These are phyloP conservation scores for Paramecium sexaurelia DNA, from an alignment of 73 alveolate genomes.

Conservation along the genomic window DNA sequence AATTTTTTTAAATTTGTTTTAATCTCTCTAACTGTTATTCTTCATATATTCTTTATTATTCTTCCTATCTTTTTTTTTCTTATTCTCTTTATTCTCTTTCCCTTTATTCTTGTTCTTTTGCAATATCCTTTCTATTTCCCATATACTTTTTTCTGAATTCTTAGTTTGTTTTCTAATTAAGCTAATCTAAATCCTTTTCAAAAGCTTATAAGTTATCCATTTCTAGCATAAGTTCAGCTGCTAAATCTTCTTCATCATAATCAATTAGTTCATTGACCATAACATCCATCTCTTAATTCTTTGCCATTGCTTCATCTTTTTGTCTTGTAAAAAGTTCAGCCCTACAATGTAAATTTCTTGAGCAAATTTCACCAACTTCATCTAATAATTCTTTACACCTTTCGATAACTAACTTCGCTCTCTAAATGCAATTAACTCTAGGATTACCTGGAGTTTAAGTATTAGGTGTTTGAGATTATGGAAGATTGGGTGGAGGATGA, in stretches of 20 bases:
- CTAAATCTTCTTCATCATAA: constrained; percentile 4
- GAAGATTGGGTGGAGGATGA: neutral
- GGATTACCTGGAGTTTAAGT: neutral
- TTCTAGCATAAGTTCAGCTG: neutral
- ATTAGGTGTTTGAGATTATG: neutral
- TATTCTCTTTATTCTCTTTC: neutral
- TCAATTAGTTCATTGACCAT: constrained; percentile 19
- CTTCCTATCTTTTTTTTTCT: neutral
- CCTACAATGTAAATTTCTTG: neutral
- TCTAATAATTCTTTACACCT: neutral
- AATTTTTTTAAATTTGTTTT: neutral
- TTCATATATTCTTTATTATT: neutral
- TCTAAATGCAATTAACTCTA: neutral
- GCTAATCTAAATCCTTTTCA: neutral
- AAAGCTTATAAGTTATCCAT: neutral
- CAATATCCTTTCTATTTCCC: no score
- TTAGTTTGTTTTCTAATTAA: neutral
- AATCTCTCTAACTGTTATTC: neutral
- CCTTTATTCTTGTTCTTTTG: neutral
- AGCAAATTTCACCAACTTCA: neutral
- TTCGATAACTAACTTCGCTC: neutral
- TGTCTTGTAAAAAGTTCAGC: neutral
- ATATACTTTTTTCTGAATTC: neutral
- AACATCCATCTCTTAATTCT: neutral
- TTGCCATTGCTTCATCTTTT: neutral